These are phyloP conservation scores for Solanum hybrid DNA, from an alignment of 305 asterid species.

Conservation along the genomic window DNA sequence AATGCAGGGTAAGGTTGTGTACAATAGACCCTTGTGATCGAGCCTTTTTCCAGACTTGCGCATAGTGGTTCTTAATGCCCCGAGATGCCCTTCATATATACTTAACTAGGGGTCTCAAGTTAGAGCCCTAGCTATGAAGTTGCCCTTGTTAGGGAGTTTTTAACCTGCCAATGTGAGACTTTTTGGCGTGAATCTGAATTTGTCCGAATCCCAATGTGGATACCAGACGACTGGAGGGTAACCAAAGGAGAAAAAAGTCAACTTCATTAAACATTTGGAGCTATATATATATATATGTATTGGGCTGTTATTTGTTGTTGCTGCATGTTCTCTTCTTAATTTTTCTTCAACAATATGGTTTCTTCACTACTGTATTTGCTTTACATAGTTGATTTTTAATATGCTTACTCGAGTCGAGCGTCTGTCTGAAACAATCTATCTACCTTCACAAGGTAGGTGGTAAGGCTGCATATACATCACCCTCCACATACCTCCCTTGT, in stretches of 20 bases:
- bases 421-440: no score
- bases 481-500: no score
- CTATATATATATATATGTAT: background rate
- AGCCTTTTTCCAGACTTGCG: background rate
- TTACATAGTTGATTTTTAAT: no score
- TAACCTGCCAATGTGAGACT: background rate
- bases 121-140: background rate
- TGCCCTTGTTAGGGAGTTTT: background rate
- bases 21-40: background rate
- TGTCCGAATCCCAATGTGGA: background rate
- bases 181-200: background rate
- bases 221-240: background rate
- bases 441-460: no score
- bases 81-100: background rate
- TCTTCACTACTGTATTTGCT: no score
- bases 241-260: background rate
- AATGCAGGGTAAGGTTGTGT: background rate
- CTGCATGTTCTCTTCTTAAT: no score
- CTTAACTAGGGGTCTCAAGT: background rate
- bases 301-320: no score
- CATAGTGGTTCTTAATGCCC: background rate
- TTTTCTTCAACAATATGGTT: no score
- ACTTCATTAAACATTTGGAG: background rate
- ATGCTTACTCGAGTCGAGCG: no score
- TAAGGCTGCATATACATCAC: no score